phyloP scores from a whole-genome alignment of 2,329 filamentous ascomycete genomes.

The Sporothrix schenckii region DNA sequence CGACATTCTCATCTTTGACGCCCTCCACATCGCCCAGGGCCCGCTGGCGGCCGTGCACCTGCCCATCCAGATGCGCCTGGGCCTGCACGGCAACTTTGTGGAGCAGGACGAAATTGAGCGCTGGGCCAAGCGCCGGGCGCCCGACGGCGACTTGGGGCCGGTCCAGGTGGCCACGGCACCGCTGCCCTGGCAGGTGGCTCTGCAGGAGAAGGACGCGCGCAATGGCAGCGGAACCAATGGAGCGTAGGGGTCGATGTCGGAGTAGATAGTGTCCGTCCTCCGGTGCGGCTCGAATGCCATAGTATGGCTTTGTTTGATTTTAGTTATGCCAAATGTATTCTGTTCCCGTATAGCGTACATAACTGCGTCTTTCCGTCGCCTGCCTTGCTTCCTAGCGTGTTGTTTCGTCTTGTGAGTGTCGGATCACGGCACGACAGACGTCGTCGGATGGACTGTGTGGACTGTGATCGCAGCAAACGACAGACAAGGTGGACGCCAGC shows the following conservation, averaged over 20 bases:
- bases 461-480: not conserved
- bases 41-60: slow-evolving; percentile 49
- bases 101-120: slow-evolving; percentile 49
- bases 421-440: not conserved
- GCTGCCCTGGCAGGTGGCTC: slow-evolving; percentile 46
- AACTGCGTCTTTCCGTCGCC: not conserved
- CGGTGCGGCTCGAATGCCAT: not conserved
- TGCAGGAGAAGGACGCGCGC: not conserved
- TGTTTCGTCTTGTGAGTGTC: not conserved
- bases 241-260: not conserved
- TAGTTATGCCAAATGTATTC: not conserved
- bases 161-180: slow-evolving; percentile 45
- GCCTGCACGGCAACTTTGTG: slow-evolving; percentile 51
- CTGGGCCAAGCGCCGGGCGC: slow-evolving; percentile 46
- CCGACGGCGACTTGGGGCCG: slow-evolving; percentile 46
- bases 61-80: slow-evolving; percentile 48
- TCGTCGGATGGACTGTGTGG: not conserved
- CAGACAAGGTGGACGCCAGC: not conserved
- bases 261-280: not conserved
- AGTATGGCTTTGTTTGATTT: not conserved
- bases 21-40: slow-evolving; percentile 45
- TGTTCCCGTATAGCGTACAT: too few species aligned
- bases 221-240: slow-evolving; percentile 18
- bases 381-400: not conserved
- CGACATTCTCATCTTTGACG: slow-evolving; percentile 51